Evolutionary conservation across 805 yeast species (phyloP).

Genomic region (Allodekkera sacchari): DNA sequence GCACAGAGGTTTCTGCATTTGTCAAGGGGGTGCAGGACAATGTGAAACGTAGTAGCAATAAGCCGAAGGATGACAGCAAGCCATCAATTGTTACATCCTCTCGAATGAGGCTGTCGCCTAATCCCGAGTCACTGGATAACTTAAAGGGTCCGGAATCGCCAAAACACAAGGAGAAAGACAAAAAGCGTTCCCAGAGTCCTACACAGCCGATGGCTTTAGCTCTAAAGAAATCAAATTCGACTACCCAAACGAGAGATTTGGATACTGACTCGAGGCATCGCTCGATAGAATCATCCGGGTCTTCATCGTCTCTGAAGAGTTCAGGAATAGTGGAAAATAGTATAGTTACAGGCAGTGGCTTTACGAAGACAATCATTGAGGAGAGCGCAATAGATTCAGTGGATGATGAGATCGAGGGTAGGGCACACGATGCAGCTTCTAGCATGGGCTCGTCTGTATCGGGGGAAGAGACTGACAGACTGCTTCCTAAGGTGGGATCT

Average conservation of each 20-base stretch:
- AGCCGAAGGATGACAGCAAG: too few species aligned
- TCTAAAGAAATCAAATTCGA: constrained; percentile 13
- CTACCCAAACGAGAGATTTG: not conserved
- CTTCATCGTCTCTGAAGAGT: constrained; percentile 8
- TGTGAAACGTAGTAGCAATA: constrained; percentile 14
- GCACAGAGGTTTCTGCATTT: constrained; percentile 36
- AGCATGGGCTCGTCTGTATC: too few species aligned
- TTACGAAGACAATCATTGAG: constrained; percentile 78
- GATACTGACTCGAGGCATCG: not conserved
- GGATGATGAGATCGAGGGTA: constrained; percentile 5
- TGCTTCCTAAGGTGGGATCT: too few species aligned
- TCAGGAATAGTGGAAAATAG: constrained; percentile 66
- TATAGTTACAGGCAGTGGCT: constrained; percentile 76
- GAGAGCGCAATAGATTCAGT: constrained; percentile 32
- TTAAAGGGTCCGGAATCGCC: constrained; percentile 1
- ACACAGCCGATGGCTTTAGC: not conserved
- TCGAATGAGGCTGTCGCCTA: too few species aligned
- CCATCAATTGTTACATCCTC: constrained; percentile 4
- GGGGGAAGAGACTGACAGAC: too few species aligned
- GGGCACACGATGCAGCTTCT: constrained; percentile 1
- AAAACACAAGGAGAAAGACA: constrained; percentile 6
- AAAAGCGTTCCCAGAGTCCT: constrained; percentile 2
- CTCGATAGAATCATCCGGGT: not conserved
- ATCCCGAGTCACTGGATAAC: not conserved
- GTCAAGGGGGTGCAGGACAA: constrained; percentile 27